Base-by-base conservation (phyloP, 768 basidiomycete species). In the Calvatia gigantea region DNA sequence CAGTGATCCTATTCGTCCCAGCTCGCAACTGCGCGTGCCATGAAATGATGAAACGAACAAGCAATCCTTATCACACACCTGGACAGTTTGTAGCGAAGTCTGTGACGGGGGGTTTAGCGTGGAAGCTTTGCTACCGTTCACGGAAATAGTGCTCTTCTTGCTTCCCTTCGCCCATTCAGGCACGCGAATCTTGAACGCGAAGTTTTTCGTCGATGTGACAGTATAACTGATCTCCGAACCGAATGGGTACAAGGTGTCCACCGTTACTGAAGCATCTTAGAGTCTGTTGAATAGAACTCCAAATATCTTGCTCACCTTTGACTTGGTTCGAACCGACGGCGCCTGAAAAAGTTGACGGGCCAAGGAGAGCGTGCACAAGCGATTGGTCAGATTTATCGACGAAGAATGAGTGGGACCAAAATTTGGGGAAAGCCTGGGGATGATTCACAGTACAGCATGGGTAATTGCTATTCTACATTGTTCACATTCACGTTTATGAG, bases 371-470 rank as follows among this genome's bases (percentile, higher is more conserved):
- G 51, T 76, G 73, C 8, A 73, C 58, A 14, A 76, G 65, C 3
- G 68, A 67, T 8, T 66, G 56, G 12, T 60, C 63, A 21, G 67
- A 60, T 7, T 65, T 58, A 29, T 71, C 66, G 0, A 70, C 61
- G 60, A 72, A 67, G 61, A 76, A 75, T 8, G 69, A 64, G 47
- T 76, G 69, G 5, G 73, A 68, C 75, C 75, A 76, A 58, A 76
- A 76, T 52, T 73, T 75, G 1, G 75, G 74, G 43, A 69, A 74
- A 1, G 62, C 74, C 45, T 71, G 70, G 15, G 73, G 72, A 41
- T 75, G 74, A 56, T 75, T 75, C 54, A 75, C 74, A 1, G 75
- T 75, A 54, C 75, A 76, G 56, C 75, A 75, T 1, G 75, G 73
- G 54, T 75, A 75, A 51, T 75, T 76, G 15, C 74, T 74, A 31